These are phyloP conservation scores for Heliosperma pusillum DNA, from an alignment of 148 eudicot genomes.

Conservation along the genomic window DNA sequence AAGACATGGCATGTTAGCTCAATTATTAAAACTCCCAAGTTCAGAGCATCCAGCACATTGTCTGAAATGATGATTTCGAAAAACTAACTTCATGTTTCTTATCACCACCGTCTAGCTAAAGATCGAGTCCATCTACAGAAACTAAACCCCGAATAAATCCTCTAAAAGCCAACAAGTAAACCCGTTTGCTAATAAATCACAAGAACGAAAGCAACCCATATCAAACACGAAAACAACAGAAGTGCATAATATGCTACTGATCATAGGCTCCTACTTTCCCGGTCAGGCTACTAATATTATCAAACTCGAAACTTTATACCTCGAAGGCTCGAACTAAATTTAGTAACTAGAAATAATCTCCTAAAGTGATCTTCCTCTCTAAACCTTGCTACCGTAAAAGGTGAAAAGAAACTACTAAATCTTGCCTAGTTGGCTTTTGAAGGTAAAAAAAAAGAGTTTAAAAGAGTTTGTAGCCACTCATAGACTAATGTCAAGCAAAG, in stretches of 20 bases:
- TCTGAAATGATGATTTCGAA: background rate
- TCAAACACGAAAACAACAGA: background rate
- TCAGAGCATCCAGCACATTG: background rate
- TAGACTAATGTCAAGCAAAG: background rate
- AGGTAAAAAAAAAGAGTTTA: background rate
- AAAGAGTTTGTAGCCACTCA: background rate
- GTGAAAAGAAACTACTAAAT: background rate
- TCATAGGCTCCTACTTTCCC: too few species aligned
- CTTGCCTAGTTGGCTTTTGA: background rate
- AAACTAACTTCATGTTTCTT: background rate
- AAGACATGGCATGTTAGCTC: background rate
- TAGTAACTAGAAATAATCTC: background rate
- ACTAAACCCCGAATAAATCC: too few species aligned
- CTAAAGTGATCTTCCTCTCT: background rate
- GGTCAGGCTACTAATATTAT: too few species aligned
- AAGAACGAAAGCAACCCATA: background rate
- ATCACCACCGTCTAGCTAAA: background rate
- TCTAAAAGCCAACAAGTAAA: too few species aligned
- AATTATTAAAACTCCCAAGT: background rate
- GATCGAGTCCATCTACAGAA: too few species aligned
- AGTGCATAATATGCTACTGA: background rate
- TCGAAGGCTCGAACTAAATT: background rate
- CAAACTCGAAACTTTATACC: background rate
- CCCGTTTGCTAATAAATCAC: too few species aligned
- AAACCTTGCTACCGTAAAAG: background rate